Base-by-base conservation (phyloP, 441 rosid genomes). In the Eruca vesicaria region DNA sequence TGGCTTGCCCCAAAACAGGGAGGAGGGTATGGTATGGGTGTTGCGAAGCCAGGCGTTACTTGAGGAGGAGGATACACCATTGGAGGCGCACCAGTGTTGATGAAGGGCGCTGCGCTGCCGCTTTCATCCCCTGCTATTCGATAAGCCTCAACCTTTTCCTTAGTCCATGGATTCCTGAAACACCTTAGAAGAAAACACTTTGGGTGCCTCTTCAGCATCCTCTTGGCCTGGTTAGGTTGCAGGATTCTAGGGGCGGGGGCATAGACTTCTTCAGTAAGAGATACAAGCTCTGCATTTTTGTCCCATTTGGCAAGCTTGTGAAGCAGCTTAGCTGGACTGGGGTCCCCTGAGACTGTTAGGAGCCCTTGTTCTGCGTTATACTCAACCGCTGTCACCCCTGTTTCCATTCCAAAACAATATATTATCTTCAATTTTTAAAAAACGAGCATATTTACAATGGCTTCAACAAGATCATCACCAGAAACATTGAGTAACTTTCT, bases 31-130 rank as follows among this genome's bases (percentile, higher is more conserved):
- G 77, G 65, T 8, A 73, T 31, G 1, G 76, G 70, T 26, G 76
- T 35, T 8, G 35, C 10, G 9, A 64, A 73, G 57, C 65, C 71
- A 65, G 68, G 7, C 23, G 19, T 7, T 11, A 48, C 19, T 19
- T 32, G 78, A 20, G 78, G 72, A 36, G 77, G 77, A 66, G 78
- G 78, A 45, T 74, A 66, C 67, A 59, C 66, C 53, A n/a, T 59
- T 4, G 61, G 78, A 36, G 78, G 66, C 33, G 48, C 1, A 26
- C 9, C 65, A 14, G n/a, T 31, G 71, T 66, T 65, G 66, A 56
- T 36, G 14, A 55, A 55, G 7, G 76, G 70, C 7, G n/a, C 53
- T 11, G 43, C n/a, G 41, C 29, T 63, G 15, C 19, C 23, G 9
- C 57, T 29, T 28, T 55, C 45, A 7, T n/a, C 45, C 10, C 33